Base-by-base conservation (phyloP, 164 flowering plant genomes). In the Litsea cubeba region DNA sequence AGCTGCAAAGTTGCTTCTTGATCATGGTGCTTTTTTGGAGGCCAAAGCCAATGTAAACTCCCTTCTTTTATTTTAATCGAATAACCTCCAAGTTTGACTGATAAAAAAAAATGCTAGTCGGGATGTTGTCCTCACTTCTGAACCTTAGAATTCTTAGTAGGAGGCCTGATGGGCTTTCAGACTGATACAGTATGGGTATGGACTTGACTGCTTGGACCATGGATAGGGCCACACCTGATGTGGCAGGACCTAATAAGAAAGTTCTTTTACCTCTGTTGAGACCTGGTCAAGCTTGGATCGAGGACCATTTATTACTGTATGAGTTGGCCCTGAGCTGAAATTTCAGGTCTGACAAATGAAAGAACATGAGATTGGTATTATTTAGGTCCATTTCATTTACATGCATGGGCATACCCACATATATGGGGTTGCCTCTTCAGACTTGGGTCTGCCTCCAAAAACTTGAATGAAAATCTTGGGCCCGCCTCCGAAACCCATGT, bases 21-120 rank as follows among this genome's bases (percentile, higher is more conserved):
- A 86, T 70, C 90, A 73, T 76, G 97, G 97, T 82, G 94, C 97
- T 79, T 82, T 77, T 72, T 71, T 92, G 71, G 97, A 92, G 84
- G 94, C 98, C 76, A 96, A 88, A 83, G 95, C 98, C 63, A 92
- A 91, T 88, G 99, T 96, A 66, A 32, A 77, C 57, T 81, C 60
- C 17, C 65, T 72, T 8, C 49, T 32, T 63, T 63, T n/a, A 7
- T 20, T 57, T 57, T 28, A 26, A 11, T 58, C 11, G 2, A 24
- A 8, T 63, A 24, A 22, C 66, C 22, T n/a, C 10, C 18, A 15
- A 58, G n/a, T 58, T 15, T 17, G 22, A n/a, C 62, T 58, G 62
- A 58, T 17, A 1, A 64, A 23, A 64, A 64, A 28, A 64, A 64
- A 24, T 11, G 5, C 46, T 30, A 25, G 35, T 66, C 28, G 28